Conservation (phyloP, 2,329 filamentous ascomycete species). For the Aspergillus brunneoviolaceus region DNA sequence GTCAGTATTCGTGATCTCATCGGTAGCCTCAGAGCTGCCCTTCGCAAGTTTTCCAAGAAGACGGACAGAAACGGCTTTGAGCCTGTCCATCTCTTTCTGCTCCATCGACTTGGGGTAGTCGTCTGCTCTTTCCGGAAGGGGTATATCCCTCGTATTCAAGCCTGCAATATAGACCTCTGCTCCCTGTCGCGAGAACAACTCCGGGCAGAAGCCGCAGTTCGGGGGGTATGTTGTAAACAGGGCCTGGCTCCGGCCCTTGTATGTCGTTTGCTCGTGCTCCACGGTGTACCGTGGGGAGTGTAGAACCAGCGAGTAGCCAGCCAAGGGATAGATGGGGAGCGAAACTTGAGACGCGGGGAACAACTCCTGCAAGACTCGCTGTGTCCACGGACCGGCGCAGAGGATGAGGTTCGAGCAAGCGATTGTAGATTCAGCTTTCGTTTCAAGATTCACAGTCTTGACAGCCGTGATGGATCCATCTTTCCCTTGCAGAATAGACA, state of each 20-base stretch:
- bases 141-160: slow-evolving; percentile 61
- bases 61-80: slow-evolving; percentile 34
- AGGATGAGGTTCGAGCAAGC: slow-evolving; percentile 67
- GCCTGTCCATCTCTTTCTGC: slow-evolving; percentile 36
- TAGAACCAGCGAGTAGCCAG: slow-evolving; percentile 71
- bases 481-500: slow-evolving; percentile 53
- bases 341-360: slow-evolving; percentile 57
- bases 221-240: slow-evolving; percentile 62
- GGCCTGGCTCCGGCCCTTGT: slow-evolving; percentile 60
- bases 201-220: slow-evolving; percentile 61
- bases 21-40: slow-evolving; percentile 11
- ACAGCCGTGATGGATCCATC: slow-evolving; percentile 54
- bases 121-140: slow-evolving; percentile 57
- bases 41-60: slow-evolving; percentile 33
- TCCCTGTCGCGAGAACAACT: slow-evolving; percentile 66
- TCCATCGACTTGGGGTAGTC: slow-evolving; percentile 43
- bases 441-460: slow-evolving; percentile 46
- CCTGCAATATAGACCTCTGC: slow-evolving; percentile 73
- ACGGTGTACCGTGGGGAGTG: slow-evolving; percentile 53
- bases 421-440: slow-evolving; percentile 38
- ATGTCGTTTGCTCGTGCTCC: slow-evolving; percentile 32
- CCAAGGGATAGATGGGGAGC: slow-evolving; percentile 62
- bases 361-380: slow-evolving; percentile 61
- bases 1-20: slow-evolving; percentile 38
- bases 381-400: slow-evolving; percentile 70